A percentile compares a stretch with the other conserved stretches of the same genome.
These are phyloP conservation scores for Maudiozyma humilis DNA, from an alignment of 1,139 yeast species.

Conservation along the genomic window DNA sequence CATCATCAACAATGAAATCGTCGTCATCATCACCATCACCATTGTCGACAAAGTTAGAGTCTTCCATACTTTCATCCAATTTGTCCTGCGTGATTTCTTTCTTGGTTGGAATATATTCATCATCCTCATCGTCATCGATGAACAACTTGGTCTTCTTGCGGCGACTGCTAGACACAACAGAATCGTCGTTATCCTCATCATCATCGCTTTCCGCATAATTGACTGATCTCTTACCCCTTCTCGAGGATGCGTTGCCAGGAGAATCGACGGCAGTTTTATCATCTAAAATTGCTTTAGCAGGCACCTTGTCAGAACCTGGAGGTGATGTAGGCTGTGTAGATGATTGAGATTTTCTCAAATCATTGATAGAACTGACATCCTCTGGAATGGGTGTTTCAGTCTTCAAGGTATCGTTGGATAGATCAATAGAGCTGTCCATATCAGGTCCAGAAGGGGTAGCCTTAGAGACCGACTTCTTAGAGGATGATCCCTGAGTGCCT, in stretches of 20 bases:
- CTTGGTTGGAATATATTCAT: conserved; percentile 29
- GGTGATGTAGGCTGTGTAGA: not conserved
- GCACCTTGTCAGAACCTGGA: not conserved
- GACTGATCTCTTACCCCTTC: conserved; percentile 21
- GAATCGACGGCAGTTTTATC: not conserved
- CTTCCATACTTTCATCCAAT: conserved; percentile 10
- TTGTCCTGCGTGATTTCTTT: conserved; percentile 21
- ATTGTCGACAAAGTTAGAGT: conserved; percentile 13
- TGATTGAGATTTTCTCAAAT: not conserved
- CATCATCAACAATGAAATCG: conserved; percentile 4
- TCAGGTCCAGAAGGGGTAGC: not conserved
- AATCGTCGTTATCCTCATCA: conserved; percentile 26
- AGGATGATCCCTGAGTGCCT: not conserved
- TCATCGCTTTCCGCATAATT: conserved; percentile 37
- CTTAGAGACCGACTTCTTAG: not conserved
- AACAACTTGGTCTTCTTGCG: conserved; percentile 25
- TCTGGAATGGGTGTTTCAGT: not conserved
- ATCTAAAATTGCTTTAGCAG: not conserved
- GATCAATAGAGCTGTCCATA: not conserved
- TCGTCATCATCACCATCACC: conserved; percentile 5
- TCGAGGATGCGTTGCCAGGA: not conserved
- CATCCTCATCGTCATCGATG: conserved; percentile 28
- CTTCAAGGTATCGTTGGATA: not conserved
- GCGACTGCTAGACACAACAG: conserved; percentile 11
- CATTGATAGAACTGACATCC: no score